Conservation (phyloP, 2,329 filamentous ascomycete genomes). For the Chaetomiaceae sp. region DNA sequence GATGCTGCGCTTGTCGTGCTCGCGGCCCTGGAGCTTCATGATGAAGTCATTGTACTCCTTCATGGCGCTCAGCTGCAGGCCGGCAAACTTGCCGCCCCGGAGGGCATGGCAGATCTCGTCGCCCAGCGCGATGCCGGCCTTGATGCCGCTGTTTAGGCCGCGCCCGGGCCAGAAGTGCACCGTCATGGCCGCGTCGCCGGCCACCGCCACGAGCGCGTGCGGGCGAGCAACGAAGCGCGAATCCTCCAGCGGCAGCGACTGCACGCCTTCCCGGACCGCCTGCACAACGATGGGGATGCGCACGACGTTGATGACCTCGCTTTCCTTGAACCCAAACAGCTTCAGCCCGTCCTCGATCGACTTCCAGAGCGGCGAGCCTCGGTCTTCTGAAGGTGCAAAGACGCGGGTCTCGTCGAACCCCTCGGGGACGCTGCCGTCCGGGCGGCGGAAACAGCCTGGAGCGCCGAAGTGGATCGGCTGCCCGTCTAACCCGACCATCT, state of each 20-base stretch:
- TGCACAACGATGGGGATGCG: slow-evolving; percentile 35
- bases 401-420: slow-evolving; percentile 31
- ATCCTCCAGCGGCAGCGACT: slow-evolving; percentile 28
- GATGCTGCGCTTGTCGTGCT: slow-evolving; percentile 35
- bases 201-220: slow-evolving; percentile 32
- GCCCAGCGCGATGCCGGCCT: slow-evolving; percentile 33
- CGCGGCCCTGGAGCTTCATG: slow-evolving; percentile 32
- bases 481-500: slow-evolving; percentile 31
- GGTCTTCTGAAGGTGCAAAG: slow-evolving; percentile 32
- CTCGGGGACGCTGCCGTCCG: slow-evolving; percentile 29
- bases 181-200: slow-evolving; percentile 35
- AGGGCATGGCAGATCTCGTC: slow-evolving; percentile 34
- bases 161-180: slow-evolving; percentile 36
- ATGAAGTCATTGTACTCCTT: slow-evolving; percentile 35
- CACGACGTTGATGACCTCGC: slow-evolving; percentile 34
- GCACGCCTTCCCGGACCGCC: slow-evolving; percentile 32
- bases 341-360: slow-evolving; percentile 34
- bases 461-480: slow-evolving; percentile 32
- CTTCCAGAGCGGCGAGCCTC: slow-evolving; percentile 30
- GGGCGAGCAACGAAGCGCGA: slow-evolving; percentile 26
- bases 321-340: slow-evolving; percentile 35
- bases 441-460: slow-evolving; percentile 29
- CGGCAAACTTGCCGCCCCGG: slow-evolving; percentile 29
- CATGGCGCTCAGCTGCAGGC: slow-evolving; percentile 30
- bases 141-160: slow-evolving; percentile 35